Percentiles rank a stretch among this genome's conserved stretches.
Conservation (phyloP, 768 basidiomycete species). For the Mycena rosella region DNA sequence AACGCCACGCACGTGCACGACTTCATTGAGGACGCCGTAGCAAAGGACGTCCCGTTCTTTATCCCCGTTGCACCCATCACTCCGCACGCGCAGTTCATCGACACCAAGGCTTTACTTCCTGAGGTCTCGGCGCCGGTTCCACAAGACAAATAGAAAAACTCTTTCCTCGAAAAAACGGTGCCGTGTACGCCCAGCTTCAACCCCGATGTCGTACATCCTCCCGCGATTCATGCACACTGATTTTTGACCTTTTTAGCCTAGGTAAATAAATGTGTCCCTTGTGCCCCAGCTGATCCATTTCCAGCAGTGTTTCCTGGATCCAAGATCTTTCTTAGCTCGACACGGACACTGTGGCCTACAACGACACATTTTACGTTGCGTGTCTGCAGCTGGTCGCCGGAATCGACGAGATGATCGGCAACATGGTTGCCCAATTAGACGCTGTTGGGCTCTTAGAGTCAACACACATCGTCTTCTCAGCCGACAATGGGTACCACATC, state of each 20-base stretch:
- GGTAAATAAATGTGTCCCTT: not conserved
- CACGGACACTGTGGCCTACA: not conserved
- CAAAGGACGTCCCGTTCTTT: constrained; percentile 5
- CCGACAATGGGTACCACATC: constrained; percentile 15
- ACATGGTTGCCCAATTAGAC: not conserved
- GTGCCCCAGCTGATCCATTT: not conserved
- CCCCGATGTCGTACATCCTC: no score
- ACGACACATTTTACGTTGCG: not conserved
- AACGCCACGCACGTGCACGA: not conserved
- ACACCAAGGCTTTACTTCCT: not conserved
- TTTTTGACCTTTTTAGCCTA: not conserved
- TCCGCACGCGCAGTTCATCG: not conserved
- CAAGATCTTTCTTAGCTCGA: not conserved
- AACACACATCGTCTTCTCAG: constrained; percentile 5
- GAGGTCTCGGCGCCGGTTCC: not conserved
- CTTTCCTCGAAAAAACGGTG: not conserved
- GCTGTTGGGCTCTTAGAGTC: not conserved
- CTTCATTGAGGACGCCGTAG: not conserved
- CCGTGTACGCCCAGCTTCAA: no score
- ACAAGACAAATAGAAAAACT: not conserved
- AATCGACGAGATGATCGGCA: constrained; percentile 3
- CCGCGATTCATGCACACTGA: no score
- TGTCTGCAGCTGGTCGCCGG: constrained; percentile 6
- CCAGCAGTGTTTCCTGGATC: not conserved
- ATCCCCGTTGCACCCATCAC: not conserved